Conservation (phyloP, 495 filamentous ascomycete species). For the Neurospora sp. region DNA sequence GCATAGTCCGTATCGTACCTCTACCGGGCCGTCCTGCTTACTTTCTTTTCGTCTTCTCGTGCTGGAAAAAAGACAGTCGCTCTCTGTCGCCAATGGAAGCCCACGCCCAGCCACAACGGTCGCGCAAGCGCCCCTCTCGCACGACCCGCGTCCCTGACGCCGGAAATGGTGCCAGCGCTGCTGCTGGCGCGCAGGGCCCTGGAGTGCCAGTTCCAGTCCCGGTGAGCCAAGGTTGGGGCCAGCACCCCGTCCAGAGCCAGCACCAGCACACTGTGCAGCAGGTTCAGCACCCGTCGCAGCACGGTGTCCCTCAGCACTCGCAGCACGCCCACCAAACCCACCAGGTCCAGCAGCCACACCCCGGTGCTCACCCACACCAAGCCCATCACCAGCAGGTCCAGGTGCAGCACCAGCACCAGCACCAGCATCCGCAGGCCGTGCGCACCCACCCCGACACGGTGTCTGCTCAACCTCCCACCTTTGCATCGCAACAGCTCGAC, state of each 20-base stretch:
- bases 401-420: not conserved
- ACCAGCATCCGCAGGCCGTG: constrained; percentile 19
- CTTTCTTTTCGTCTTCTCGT: not conserved
- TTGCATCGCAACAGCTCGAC: constrained; percentile 24
- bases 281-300: not conserved
- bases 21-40: not conserved
- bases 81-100: constrained; percentile 9
- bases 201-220: constrained; percentile 1
- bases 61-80: not conserved
- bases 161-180: constrained; percentile 16
- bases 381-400: not conserved
- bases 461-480: constrained; percentile 12
- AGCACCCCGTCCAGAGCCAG: constrained; percentile 10
- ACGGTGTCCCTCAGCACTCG: not conserved
- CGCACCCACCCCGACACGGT: constrained; percentile 23
- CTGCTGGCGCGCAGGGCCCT: not conserved
- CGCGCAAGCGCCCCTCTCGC: constrained; percentile 18
- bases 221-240: constrained; percentile 13
- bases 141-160: constrained; percentile 13
- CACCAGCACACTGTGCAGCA: constrained; percentile 7
- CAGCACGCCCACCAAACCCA: constrained; percentile 2
- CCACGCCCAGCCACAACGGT: constrained; percentile 18
- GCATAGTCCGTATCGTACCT: not conserved
- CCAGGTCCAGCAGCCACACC: constrained; percentile 6
- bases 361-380: constrained; percentile 1